These are phyloP conservation scores for Aspergillus tamarii DNA, from an alignment of 2,329 filamentous ascomycete species.

Conservation along the genomic window DNA sequence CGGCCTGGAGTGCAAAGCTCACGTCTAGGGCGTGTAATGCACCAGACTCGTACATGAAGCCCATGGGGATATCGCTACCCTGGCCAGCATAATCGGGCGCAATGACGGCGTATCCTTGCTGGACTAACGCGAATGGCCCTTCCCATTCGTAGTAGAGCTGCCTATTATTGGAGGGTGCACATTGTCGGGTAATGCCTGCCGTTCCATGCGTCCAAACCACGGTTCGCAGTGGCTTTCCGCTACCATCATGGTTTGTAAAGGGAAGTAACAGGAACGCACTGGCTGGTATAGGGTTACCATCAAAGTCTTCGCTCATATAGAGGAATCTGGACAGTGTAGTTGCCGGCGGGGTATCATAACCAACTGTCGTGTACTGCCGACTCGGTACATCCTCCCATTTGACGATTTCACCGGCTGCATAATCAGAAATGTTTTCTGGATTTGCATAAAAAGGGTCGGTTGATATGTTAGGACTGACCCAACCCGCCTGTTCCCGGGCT, in stretches of 20 bases:
- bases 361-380: neutral
- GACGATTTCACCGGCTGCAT: neutral
- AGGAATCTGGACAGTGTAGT: neutral
- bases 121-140: conserved; percentile 3
- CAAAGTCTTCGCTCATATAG: neutral
- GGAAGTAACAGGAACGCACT: neutral
- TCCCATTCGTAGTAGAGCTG: neutral
- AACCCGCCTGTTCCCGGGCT: neutral
- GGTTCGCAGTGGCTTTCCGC: neutral
- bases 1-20: conserved; percentile 1
- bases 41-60: conserved; percentile 7
- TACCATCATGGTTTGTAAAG: neutral
- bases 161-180: neutral
- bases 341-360: neutral
- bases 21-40: conserved; percentile 4
- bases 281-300: neutral
- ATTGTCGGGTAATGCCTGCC: neutral
- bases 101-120: conserved; percentile 8
- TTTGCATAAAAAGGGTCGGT: neutral
- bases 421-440: neutral
- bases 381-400: neutral
- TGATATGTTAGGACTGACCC: neutral
- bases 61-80: conserved; percentile 5
- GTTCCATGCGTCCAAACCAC: neutral
- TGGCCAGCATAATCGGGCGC: conserved; percentile 13